These are phyloP conservation scores for Pythium coloratum DNA, from an alignment of 352 stramenopile genomes.

Conservation along the genomic window DNA sequence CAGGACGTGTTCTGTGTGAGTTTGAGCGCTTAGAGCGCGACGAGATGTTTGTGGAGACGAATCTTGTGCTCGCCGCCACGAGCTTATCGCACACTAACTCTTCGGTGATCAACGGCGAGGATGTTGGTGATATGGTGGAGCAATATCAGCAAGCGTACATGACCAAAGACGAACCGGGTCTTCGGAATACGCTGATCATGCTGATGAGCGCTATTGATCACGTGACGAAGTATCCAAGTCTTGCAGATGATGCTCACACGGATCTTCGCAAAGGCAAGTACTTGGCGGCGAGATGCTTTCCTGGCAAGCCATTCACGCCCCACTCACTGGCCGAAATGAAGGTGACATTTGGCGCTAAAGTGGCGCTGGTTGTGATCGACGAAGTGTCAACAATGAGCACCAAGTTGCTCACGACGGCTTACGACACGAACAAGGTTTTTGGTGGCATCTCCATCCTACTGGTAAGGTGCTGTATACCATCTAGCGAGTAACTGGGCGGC, in stretches of 20 bases:
- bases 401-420: constrained; percentile 6
- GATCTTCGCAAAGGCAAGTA: constrained; percentile 6
- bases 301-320: neutral
- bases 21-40: no score
- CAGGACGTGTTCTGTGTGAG: no score
- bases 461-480: no score
- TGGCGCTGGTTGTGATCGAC: constrained; percentile 15
- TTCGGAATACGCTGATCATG: no score
- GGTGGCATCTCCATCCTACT: constrained; percentile 13
- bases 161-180: constrained; percentile 8
- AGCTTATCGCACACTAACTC: constrained; percentile 3
- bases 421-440: neutral
- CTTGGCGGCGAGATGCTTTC: neutral
- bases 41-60: neutral
- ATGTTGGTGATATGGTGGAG: constrained; percentile 4
- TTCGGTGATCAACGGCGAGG: neutral
- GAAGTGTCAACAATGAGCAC: constrained; percentile 17
- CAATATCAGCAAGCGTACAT: constrained; percentile 18
- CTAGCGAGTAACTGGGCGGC: no score
- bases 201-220: no score
- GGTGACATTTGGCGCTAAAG: neutral
- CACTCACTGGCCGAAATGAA: neutral
- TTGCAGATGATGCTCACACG: no score
- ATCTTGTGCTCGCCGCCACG: neutral
- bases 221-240: no score